These are phyloP conservation scores for Septoria petroselini DNA, from an alignment of 2,329 filamentous ascomycete genomes.

Conservation along the genomic window DNA sequence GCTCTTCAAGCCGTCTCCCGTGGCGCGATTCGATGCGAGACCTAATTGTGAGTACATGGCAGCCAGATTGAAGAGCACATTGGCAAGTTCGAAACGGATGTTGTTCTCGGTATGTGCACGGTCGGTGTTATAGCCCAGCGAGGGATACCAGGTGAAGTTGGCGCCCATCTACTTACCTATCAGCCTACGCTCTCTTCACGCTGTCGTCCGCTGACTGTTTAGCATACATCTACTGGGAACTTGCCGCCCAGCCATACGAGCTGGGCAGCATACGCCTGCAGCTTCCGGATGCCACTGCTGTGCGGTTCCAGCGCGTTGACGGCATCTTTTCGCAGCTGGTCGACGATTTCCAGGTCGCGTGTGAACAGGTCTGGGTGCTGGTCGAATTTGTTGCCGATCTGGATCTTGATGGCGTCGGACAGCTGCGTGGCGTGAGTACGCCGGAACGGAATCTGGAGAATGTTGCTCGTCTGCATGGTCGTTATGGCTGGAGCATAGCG, in stretches of 20 bases:
- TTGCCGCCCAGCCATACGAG: conserved; percentile 90
- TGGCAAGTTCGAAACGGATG: conserved; percentile 78
- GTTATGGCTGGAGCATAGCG: conserved; percentile 3
- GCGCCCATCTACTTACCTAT: conserved; percentile 67
- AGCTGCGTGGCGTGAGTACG: conserved; percentile 76
- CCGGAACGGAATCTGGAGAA: conserved; percentile 82
- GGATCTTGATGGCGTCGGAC: conserved; percentile 80
- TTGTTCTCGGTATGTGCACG: conserved; percentile 54
- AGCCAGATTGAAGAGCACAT: conserved; percentile 88
- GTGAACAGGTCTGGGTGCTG: conserved; percentile 97
- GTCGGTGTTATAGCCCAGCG: conserved; percentile 65
- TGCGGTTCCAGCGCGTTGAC: conserved; percentile 86
- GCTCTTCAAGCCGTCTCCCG: conserved; percentile 76
- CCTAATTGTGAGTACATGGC: conserved; percentile 92
- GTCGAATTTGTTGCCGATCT: conserved; percentile 98
- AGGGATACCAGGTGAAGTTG: conserved; percentile 94
- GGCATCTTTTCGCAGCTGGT: conserved; percentile 78
- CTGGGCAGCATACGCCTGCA: conserved; percentile 90
- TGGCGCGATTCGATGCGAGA: conserved; percentile 71
- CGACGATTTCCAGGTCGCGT: conserved; percentile 81
- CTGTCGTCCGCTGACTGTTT: conserved; percentile 1
- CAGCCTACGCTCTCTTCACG: conserved; percentile 13
- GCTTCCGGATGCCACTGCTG: conserved; percentile 76
- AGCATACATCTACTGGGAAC: conserved; percentile 83
- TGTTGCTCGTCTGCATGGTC: conserved; percentile 47